Evolutionary conservation across 495 filamentous ascomycete species (phyloP), one percentile per base, ranked within the genome.

Genomic region (Talaromyces adpressus): DNA sequence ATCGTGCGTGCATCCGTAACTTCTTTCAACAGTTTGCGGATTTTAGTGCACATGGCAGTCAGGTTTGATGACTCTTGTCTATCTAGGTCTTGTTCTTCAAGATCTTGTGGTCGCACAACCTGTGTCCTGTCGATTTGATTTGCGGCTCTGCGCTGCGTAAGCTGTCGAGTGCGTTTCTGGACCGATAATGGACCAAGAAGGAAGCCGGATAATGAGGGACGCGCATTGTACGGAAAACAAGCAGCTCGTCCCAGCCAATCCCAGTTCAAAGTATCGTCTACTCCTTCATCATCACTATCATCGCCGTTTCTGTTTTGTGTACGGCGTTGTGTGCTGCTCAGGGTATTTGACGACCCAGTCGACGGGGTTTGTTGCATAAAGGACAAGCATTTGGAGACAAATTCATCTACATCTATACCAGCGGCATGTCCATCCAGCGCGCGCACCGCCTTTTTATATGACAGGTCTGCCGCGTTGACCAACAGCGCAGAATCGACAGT

Each of bases 331-430:
- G 71, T 73, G 32, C 66, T 69, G 22, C 36, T 69, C 2, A 62
- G 57, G 8, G 63, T 20, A 18, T 62, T 32, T 2, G 62, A 57
- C 20, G 70, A 65, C 23, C 69, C 65, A 36, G 69, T 67, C 52
- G 62, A 70, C 2, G 69, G 75, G 34, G 85, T 87, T 11, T 80
- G 75, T 14, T 85, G 83, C 95, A 98, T 98, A 71, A 88, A 98
- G 1, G 81, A 83, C 54, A 95, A 90, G 71, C 89, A 93, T 72
- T 95, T 97, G 0, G 90, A 90, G 8, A 98, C 88, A 69, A 98
- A 97, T 64, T 96, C 91, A 66, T 98, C 93, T 0, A 95, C 82
- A 68, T 98, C 95, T 25, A 98, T 77, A 3, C 92, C 90, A 36
- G 86, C 84, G 6, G 82, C 81, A 4, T 80, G 69, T 62, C 87